Conservation (phyloP, 192 early-diverging fungal species). For the Dissophora ornata region DNA sequence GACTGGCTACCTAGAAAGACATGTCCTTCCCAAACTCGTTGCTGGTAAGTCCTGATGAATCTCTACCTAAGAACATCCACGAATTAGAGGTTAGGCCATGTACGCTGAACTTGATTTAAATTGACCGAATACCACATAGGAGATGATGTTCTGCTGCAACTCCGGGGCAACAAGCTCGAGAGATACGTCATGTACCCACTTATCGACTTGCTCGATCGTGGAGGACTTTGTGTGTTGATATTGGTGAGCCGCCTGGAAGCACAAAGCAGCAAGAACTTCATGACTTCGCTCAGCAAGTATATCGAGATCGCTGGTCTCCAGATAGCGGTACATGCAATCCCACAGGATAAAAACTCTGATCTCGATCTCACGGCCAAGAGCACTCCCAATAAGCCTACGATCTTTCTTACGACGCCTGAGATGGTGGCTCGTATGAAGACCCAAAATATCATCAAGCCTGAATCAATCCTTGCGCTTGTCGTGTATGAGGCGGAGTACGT, state of each 20-base stretch:
- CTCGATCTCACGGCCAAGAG: neutral
- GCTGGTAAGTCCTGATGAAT: neutral
- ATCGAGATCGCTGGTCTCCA: slow-evolving; percentile 1
- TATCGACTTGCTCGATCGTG: slow-evolving; percentile 22
- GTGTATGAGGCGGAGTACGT: slow-evolving; percentile 46
- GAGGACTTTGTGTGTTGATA: slow-evolving; percentile 15
- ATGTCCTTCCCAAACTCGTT: slow-evolving; percentile 1
- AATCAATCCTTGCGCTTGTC: slow-evolving; percentile 12
- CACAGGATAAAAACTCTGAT: slow-evolving; percentile 5
- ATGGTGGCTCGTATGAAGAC: slow-evolving; percentile 10
- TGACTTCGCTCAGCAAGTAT: slow-evolving; percentile 7
- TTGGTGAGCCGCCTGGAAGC: slow-evolving; percentile 17
- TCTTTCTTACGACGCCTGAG: slow-evolving; percentile 23
- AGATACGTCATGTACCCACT: slow-evolving; percentile 19
- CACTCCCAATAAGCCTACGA: neutral
- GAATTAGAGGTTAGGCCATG: no score
- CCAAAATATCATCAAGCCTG: slow-evolving; percentile 5
- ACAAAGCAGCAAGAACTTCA: slow-evolving; percentile 21
- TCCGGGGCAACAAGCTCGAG: slow-evolving; percentile 18
- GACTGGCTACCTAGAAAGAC: slow-evolving; percentile 17
- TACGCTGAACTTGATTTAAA: no score
- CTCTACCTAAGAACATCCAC: neutral
- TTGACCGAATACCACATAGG: slow-evolving; percentile 10
- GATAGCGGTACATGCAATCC: neutral
- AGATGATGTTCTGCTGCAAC: slow-evolving; percentile 23